Evolutionary conservation across 148 eudicot species (phyloP).

Genomic region (Simmondsia chinensis): DNA sequence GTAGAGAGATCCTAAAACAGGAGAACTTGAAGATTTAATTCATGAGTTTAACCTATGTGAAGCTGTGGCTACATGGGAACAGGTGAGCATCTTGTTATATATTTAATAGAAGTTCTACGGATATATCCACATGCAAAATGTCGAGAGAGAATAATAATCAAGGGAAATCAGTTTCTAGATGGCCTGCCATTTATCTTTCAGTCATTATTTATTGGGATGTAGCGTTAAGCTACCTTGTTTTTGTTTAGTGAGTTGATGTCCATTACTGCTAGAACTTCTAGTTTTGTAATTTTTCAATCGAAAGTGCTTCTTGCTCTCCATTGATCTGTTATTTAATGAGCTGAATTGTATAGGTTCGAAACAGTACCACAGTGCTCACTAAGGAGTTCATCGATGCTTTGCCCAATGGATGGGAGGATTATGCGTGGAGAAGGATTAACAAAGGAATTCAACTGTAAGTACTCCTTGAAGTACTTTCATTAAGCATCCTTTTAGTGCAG

Average conservation of each 20-base stretch:
- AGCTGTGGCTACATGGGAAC: conserved; percentile 98
- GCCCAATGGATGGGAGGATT: conserved; percentile 94
- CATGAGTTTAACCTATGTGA: conserved; percentile 80
- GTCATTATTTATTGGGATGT: background rate
- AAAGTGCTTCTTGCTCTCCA: conserved; percentile 12
- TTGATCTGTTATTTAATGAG: conserved; percentile 64
- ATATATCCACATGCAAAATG: too few species aligned
- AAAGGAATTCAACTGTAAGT: conserved; percentile 92
- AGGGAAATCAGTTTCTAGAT: too few species aligned
- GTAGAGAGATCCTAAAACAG: conserved; percentile 91
- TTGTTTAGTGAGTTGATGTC: background rate
- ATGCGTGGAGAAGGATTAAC: conserved; percentile 94
- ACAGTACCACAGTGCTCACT: conserved; percentile 86
- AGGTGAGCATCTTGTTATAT: conserved; percentile 39
- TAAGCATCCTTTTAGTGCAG: background rate
- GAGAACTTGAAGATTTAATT: conserved; percentile 70
- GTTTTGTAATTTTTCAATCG: background rate
- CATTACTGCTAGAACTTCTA: background rate
- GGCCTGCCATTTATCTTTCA: background rate
- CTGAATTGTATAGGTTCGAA: conserved; percentile 78
- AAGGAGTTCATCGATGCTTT: conserved; percentile 85
- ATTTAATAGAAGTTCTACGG: background rate
- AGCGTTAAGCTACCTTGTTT: background rate
- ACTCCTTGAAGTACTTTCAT: conserved; percentile 3
- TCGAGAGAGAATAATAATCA: too few species aligned